phyloP scores from a whole-genome alignment of 164 flowering plant genomes.

The Kalanchoe fedtschenkoi region DNA sequence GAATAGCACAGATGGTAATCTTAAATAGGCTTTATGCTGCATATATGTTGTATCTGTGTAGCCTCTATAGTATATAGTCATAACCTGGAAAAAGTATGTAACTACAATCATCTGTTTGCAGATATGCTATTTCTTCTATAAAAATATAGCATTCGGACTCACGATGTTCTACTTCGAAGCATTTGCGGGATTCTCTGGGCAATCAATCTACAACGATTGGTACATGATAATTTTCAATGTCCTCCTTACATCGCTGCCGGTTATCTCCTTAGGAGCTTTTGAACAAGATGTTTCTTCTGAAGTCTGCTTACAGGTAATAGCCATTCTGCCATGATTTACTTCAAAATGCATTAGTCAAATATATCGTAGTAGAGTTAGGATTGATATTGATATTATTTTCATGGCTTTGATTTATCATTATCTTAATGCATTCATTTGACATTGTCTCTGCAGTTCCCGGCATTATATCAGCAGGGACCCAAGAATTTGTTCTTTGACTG shows the following conservation, averaged over 20 bases:
- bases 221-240: slow-evolving; percentile 52
- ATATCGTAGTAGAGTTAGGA: not conserved
- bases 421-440: not conserved
- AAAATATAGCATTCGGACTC: slow-evolving; percentile 52
- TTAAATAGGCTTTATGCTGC: not conserved
- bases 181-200: slow-evolving; percentile 40
- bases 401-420: not conserved
- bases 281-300: slow-evolving; percentile 64
- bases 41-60: not conserved
- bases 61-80: not conserved
- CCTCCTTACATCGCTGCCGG: slow-evolving; percentile 51
- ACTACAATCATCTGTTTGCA: slow-evolving; percentile 12
- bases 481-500: slow-evolving; percentile 33
- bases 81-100: not conserved
- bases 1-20: slow-evolving; percentile 49
- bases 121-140: slow-evolving; percentile 55
- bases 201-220: slow-evolving; percentile 44
- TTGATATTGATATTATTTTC: not conserved
- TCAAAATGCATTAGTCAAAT: not conserved
- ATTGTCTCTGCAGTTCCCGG: slow-evolving; percentile 38
- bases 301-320: slow-evolving; percentile 43
- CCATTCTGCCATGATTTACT: not conserved
- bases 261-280: slow-evolving; percentile 46
- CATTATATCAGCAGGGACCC: slow-evolving; percentile 52
- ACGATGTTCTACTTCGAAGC: slow-evolving; percentile 46